phyloP scores from a whole-genome alignment of 2,329 filamentous ascomycete species.

The Dendrostoma leiphaemia region DNA sequence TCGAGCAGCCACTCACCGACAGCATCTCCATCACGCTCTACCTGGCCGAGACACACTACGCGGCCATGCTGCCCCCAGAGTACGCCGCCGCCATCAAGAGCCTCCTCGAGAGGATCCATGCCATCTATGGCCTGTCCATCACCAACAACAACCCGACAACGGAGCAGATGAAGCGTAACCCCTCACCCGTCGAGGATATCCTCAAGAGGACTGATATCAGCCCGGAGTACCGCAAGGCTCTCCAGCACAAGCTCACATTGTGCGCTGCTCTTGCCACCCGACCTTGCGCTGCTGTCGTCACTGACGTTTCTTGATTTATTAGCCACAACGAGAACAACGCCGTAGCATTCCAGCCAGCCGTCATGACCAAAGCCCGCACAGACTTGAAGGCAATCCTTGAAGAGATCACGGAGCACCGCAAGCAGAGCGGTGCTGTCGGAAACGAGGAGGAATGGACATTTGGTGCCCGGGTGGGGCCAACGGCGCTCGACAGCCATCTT shows the following conservation, averaged over 20 bases:
- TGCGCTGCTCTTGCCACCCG: too few species aligned
- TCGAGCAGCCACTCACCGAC: not conserved
- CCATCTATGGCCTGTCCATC: not conserved
- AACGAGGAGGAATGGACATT: not conserved
- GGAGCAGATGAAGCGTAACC: not conserved
- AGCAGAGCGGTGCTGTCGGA: not conserved
- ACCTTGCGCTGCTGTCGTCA: too few species aligned
- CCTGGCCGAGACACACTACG: not conserved
- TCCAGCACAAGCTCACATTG: too few species aligned
- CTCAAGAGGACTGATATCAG: too few species aligned
- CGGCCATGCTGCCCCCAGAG: not conserved
- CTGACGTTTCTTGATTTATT: too few species aligned
- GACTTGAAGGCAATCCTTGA: not conserved
- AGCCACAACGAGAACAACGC: not conserved
- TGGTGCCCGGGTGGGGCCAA: too few species aligned
- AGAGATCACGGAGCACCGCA: not conserved
- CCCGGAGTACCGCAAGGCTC: too few species aligned
- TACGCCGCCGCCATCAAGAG: not conserved
- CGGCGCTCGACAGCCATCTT: not conserved
- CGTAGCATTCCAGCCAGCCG: not conserved
- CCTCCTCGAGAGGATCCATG: not conserved
- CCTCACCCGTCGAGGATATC: too few species aligned
- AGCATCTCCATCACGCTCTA: not conserved
- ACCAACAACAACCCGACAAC: not conserved
- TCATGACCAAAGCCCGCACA: not conserved